Evolutionary conservation across 306 rosid genomes (phyloP).

Genomic region (Vachellia collinsii): DNA sequence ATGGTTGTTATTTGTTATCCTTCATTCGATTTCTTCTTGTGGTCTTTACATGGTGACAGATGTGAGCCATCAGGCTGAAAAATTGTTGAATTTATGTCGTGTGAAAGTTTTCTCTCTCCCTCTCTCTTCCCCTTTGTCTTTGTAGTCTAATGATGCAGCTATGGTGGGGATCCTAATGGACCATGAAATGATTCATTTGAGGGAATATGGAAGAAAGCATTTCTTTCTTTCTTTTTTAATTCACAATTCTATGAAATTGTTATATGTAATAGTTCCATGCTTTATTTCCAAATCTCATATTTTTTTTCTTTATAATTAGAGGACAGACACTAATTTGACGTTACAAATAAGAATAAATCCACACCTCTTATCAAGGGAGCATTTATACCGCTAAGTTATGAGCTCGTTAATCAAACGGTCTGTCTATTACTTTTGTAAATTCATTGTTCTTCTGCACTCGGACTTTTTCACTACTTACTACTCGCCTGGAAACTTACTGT

Average conservation of each 20-base stretch:
- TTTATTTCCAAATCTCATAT: neutral
- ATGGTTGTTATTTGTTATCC: constrained; percentile 29
- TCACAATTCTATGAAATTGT: neutral
- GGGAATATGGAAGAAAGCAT: neutral
- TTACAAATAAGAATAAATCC: too few species aligned
- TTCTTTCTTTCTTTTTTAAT: neutral
- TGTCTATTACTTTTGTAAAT: too few species aligned
- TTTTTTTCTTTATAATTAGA: too few species aligned
- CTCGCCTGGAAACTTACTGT: neutral
- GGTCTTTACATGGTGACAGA: constrained; percentile 13
- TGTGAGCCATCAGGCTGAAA: neutral
- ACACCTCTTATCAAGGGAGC: too few species aligned
- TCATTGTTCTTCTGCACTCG: neutral
- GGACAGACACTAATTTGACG: too few species aligned
- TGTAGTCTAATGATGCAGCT: constrained; percentile 6
- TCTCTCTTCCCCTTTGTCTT: neutral
- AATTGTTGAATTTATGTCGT: neutral
- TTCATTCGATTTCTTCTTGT: constrained; percentile 19
- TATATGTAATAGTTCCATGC: neutral
- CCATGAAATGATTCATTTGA: neutral
- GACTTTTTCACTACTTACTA: neutral
- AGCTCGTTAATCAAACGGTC: too few species aligned
- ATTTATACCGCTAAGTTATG: too few species aligned
- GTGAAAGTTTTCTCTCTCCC: neutral
- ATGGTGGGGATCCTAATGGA: neutral